Conservation (phyloP, 176 grass and related monocot species). For the Ensete ventricosum region DNA sequence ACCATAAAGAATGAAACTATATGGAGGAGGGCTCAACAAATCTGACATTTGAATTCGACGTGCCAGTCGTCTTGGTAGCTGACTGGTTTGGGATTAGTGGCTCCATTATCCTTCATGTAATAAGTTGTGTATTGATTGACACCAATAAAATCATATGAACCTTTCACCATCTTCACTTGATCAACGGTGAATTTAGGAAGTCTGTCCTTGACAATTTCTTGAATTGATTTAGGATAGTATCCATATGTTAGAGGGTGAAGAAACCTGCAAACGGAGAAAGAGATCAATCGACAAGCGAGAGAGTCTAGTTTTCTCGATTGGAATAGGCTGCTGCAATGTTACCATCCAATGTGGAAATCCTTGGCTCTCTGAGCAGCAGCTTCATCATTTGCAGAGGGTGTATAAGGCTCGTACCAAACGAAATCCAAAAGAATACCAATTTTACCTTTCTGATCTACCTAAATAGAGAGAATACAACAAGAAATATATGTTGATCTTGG, state of each 20-base stretch:
- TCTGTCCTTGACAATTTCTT: slow-evolving; percentile 50
- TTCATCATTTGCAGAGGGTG: slow-evolving; percentile 52
- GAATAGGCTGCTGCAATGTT: neutral
- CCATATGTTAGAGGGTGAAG: slow-evolving; percentile 53
- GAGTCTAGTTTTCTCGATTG: neutral
- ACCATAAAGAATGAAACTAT: neutral
- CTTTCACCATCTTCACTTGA: slow-evolving; percentile 38
- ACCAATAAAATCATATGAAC: slow-evolving; percentile 47
- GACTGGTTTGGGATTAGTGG: neutral
- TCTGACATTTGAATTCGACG: slow-evolving; percentile 38
- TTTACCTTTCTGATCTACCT: slow-evolving; percentile 43
- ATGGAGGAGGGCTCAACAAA: neutral
- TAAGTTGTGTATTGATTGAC: slow-evolving; percentile 66
- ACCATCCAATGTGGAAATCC: slow-evolving; percentile 91
- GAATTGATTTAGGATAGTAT: slow-evolving; percentile 39
- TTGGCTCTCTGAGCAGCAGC: slow-evolving; percentile 79
- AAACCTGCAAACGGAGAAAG: slow-evolving; percentile 28
- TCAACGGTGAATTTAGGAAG: slow-evolving; percentile 40
- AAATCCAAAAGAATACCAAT: slow-evolving; percentile 62
- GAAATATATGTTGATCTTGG: slow-evolving; percentile 31
- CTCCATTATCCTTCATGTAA: slow-evolving; percentile 27
- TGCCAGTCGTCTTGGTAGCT: slow-evolving; percentile 50
- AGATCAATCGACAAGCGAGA: no score
- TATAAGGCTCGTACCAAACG: slow-evolving; percentile 64
- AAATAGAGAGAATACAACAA: neutral